Evolutionary conservation across 2,329 filamentous ascomycete genomes (phyloP).

Genomic region (Neopestalotiopsis sp.): DNA sequence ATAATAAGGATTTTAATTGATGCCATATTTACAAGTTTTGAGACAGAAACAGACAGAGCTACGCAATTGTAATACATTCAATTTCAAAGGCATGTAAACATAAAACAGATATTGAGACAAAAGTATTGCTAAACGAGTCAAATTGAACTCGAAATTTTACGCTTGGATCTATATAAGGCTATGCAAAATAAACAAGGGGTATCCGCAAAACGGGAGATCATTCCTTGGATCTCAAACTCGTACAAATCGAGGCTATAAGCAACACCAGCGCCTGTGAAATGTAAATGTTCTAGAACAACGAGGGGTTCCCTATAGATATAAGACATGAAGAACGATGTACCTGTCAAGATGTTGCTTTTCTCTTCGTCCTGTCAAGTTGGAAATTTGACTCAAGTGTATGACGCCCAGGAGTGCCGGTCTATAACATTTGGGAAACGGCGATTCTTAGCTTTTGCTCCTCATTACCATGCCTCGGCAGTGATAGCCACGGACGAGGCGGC

Average conservation of each 20-base stretch:
- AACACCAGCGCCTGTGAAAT: background rate
- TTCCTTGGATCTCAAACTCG: background rate
- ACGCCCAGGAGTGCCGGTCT: constrained; percentile 11
- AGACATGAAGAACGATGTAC: too few species aligned
- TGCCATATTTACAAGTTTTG: background rate
- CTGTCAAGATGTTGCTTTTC: too few species aligned
- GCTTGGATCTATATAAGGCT: background rate
- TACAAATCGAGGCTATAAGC: background rate
- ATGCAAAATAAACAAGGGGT: constrained; percentile 3
- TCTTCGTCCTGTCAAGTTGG: too few species aligned
- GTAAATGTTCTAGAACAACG: background rate
- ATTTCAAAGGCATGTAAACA: too few species aligned
- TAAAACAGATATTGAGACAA: background rate
- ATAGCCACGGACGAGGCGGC: background rate
- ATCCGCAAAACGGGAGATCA: background rate
- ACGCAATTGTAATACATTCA: too few species aligned
- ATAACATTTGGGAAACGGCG: too few species aligned
- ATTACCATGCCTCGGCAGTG: constrained; percentile 6
- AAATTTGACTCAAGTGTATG: background rate
- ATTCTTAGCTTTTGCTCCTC: background rate
- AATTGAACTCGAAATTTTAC: background rate
- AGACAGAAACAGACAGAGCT: too few species aligned
- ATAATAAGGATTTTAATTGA: background rate
- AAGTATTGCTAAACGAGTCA: background rate
- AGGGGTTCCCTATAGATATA: background rate